Percentiles rank a stretch among this genome's conserved stretches.
phyloP scores from a whole-genome alignment of 768 basidiomycete species.

The Clathrus columnatus region DNA sequence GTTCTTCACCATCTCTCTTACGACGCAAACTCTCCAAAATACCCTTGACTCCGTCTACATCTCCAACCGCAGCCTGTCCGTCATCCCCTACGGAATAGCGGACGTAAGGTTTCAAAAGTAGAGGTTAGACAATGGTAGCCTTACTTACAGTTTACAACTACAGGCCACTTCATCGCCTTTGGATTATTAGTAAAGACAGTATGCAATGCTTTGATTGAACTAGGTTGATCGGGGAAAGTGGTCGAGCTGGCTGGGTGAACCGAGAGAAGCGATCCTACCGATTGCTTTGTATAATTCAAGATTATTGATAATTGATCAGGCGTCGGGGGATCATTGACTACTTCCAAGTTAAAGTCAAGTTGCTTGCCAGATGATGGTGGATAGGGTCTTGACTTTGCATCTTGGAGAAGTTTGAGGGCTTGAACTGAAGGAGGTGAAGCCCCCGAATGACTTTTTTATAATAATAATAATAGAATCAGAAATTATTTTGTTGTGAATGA shows the following conservation, averaged over 20 bases:
- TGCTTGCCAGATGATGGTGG: conserved; percentile 43
- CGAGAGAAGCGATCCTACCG: conserved; percentile 42
- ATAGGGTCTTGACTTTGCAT: conserved; percentile 52
- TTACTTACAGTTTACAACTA: conserved; percentile 64
- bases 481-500: not conserved
- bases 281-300: conserved; percentile 44
- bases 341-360: conserved; percentile 61
- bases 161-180: conserved; percentile 63
- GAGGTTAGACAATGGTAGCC: too few relatives aligned
- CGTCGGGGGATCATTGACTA: conserved; percentile 59
- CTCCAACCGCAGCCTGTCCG: conserved; percentile 57
- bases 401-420: conserved; percentile 51
- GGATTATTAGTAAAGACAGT: conserved; percentile 48
- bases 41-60: conserved; percentile 56
- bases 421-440: conserved; percentile 55
- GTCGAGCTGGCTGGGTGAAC: conserved; percentile 41
- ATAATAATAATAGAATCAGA: not conserved
- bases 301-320: conserved; percentile 62
- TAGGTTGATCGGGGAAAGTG: conserved; percentile 29
- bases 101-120: not conserved
- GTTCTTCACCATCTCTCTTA: conserved; percentile 53
- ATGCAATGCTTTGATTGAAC: conserved; percentile 37
- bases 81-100: conserved; percentile 27
- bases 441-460: conserved; percentile 46
- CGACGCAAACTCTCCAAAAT: conserved; percentile 60